phyloP scores from a whole-genome alignment of 345 rosid genomes.

The Arabis alpina region DNA sequence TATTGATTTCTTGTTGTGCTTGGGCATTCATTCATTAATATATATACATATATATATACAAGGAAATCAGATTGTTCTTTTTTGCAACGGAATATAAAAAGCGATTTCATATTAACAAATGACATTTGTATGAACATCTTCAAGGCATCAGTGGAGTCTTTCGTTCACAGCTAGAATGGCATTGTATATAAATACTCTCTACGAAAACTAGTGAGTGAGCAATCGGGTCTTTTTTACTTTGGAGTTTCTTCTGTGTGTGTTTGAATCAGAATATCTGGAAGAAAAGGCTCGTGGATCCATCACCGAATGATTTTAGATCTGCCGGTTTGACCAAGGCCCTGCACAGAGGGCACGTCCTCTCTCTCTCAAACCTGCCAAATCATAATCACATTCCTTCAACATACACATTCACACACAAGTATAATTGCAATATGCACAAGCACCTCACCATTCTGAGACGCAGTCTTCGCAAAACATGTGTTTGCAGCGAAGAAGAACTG shows the following conservation, averaged over 20 bases:
- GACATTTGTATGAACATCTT: slow-evolving; percentile 37
- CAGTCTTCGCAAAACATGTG: slow-evolving; percentile 99
- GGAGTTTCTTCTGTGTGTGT: slow-evolving; percentile 37
- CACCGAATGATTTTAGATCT: slow-evolving; percentile 92
- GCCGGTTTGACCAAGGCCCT: slow-evolving; percentile 94
- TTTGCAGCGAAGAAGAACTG: slow-evolving; percentile 89
- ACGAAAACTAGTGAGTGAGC: slow-evolving; percentile 26
- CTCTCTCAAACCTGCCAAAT: slow-evolving; percentile 93
- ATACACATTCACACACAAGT: slow-evolving; percentile 17
- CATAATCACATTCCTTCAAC: slow-evolving; percentile 29
- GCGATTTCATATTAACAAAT: slow-evolving; percentile 43
- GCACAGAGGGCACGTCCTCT: slow-evolving; percentile 96
- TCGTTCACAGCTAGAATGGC: slow-evolving; percentile 36
- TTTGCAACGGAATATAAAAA: slow-evolving; percentile 8
- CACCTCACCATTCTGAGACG: slow-evolving; percentile 89
- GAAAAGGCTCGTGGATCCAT: slow-evolving; percentile 95
- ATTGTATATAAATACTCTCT: slow-evolving; percentile 30
- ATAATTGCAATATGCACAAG: slow-evolving; percentile 25
- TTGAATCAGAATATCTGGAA: slow-evolving; percentile 78
- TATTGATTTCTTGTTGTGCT: slow-evolving; percentile 7
- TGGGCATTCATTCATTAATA: slow-evolving; percentile 2
- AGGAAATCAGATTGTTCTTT: background rate
- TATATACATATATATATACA: background rate
- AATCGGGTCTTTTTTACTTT: slow-evolving; percentile 28
- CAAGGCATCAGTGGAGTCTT: slow-evolving; percentile 35